Evolutionary conservation across 805 yeast genomes (phyloP).

Genomic region (Myxozyma vanderwaltii): DNA sequence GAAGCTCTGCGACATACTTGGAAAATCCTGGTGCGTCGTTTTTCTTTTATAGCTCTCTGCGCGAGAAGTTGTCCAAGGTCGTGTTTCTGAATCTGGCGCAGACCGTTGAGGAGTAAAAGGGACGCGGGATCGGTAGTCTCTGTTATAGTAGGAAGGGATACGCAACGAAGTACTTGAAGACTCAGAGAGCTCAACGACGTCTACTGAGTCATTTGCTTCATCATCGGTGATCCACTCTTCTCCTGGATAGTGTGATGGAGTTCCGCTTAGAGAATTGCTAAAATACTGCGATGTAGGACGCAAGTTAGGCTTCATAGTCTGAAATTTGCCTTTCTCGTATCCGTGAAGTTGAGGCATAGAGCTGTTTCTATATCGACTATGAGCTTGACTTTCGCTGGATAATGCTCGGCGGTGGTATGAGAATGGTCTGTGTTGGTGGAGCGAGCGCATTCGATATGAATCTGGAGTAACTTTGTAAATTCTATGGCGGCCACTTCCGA

Average conservation of each 20-base stretch:
- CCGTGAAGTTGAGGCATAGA: background rate
- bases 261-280: background rate
- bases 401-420: background rate
- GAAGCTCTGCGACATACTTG: background rate
- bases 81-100: too few relatives aligned
- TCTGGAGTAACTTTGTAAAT: background rate
- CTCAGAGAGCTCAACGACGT: background rate
- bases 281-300: background rate
- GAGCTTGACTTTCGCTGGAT: background rate
- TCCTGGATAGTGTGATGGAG: background rate
- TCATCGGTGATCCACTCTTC: conserved; percentile 12
- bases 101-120: too few relatives aligned
- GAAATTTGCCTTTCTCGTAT: background rate
- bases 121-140: background rate
- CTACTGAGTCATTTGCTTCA: conserved; percentile 1
- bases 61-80: background rate
- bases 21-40: background rate
- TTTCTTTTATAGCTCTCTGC: background rate
- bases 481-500: background rate
- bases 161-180: background rate
- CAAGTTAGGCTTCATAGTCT: background rate
- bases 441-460: background rate
- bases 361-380: background rate
- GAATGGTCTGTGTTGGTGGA: background rate
- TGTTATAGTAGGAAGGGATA: background rate